phyloP scores from a whole-genome alignment of 306 rosid species.

The Pyrus betulifolia region DNA sequence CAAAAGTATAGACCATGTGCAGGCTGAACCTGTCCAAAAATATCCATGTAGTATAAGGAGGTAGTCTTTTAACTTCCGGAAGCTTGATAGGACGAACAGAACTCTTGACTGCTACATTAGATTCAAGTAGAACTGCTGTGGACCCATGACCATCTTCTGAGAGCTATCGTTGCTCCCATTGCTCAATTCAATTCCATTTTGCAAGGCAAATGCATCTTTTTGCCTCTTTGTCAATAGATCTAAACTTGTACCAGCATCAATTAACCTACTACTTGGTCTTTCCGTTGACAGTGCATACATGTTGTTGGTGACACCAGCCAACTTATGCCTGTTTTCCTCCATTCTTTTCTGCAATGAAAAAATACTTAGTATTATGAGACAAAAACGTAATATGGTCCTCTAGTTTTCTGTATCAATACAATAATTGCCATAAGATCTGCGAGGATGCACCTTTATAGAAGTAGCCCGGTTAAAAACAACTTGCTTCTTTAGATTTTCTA shows the following conservation, averaged over 20 bases:
- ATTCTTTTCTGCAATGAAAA: constrained; percentile 57
- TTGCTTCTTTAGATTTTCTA: constrained; percentile 76
- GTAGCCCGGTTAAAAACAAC: constrained; percentile 51
- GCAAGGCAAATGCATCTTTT: constrained; percentile 79
- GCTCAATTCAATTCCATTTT: constrained; percentile 60
- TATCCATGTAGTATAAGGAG: constrained; percentile 97
- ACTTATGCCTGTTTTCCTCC: constrained; percentile 71
- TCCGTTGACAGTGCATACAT: constrained; percentile 49
- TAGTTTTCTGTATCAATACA: not conserved
- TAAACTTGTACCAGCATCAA: constrained; percentile 29
- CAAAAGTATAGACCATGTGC: not conserved
- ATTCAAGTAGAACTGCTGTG: constrained; percentile 92
- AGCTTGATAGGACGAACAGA: constrained; percentile 91
- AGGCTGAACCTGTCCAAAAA: constrained; percentile 78
- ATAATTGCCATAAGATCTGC: not conserved
- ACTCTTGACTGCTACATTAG: constrained; percentile 82
- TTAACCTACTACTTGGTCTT: constrained; percentile 32
- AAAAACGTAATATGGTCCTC: not conserved
- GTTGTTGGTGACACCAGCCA: constrained; percentile 52
- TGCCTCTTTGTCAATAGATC: constrained; percentile 76
- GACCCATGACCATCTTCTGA: constrained; percentile 70
- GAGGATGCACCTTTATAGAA: constrained; percentile 50
- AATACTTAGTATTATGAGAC: not conserved
- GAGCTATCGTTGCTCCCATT: constrained; percentile 52
- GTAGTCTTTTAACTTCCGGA: constrained; percentile 70